Percentiles rank a stretch among this genome's conserved stretches.
Evolutionary conservation across 345 rosid species (phyloP).

Genomic region (Physaria fendleri): DNA sequence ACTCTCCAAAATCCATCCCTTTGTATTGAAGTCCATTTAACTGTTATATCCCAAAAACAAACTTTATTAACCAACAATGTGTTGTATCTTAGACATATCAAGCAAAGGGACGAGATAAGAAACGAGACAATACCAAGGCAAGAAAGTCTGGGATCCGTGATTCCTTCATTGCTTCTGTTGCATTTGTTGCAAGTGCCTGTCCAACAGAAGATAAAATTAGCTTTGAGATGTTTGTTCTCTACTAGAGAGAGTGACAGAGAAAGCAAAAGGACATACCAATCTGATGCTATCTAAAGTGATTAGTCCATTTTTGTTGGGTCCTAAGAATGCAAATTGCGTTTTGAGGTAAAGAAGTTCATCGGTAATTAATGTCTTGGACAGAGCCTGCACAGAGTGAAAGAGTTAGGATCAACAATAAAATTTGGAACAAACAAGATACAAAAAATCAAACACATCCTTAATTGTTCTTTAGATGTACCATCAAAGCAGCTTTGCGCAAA

Average conservation of each 20-base stretch:
- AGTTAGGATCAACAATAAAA: not conserved
- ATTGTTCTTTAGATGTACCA: constrained; percentile 36
- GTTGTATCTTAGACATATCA: constrained; percentile 1
- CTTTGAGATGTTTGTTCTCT: constrained; percentile 16
- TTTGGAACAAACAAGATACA: not conserved
- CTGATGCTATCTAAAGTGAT: constrained; percentile 62
- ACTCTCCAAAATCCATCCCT: constrained; percentile 93
- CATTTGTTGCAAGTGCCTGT: constrained; percentile 73
- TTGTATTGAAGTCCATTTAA: constrained; percentile 76
- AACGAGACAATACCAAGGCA: constrained; percentile 19
- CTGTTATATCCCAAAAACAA: constrained; percentile 39
- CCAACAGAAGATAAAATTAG: constrained; percentile 13
- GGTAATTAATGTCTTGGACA: constrained; percentile 67
- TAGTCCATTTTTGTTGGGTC: constrained; percentile 62
- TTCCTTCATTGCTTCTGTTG: constrained; percentile 89
- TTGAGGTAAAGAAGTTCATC: constrained; percentile 63
- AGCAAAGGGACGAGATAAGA: not conserved
- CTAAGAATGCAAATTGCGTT: constrained; percentile 67
- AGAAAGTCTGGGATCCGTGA: constrained; percentile 71
- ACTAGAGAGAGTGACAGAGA: not conserved
- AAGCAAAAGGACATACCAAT: constrained; percentile 39
- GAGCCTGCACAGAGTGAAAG: constrained; percentile 45
- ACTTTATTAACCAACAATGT: not conserved
- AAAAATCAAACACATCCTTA: constrained; percentile 10
- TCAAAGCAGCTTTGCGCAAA: constrained; percentile 85